phyloP scores from a whole-genome alignment of 2,329 filamentous ascomycete genomes.

The Thelonectria blattea region DNA sequence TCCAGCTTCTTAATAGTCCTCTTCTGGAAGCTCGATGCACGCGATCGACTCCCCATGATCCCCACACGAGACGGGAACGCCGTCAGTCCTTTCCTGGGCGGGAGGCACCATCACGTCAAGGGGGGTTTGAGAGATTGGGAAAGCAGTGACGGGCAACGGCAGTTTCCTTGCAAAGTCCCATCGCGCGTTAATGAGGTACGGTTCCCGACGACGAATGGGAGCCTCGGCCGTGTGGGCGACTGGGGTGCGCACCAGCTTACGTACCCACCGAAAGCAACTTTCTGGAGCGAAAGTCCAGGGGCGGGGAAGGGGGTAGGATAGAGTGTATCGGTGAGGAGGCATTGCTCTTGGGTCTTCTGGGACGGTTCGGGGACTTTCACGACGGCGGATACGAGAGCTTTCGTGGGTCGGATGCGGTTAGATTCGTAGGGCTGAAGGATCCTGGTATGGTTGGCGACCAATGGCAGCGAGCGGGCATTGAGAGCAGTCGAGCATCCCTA shows the following conservation, averaged over 20 bases:
- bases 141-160: slow-evolving; percentile 24
- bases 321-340: slow-evolving; percentile 23
- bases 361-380: slow-evolving; percentile 30
- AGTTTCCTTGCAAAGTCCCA: slow-evolving; percentile 28
- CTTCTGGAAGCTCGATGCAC: slow-evolving; percentile 26
- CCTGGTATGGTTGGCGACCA: slow-evolving; percentile 21
- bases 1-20: slow-evolving; percentile 32
- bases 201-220: slow-evolving; percentile 30
- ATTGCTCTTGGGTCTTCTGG: slow-evolving; percentile 19
- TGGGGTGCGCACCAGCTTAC: slow-evolving; percentile 29
- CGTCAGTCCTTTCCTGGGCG: slow-evolving; percentile 22
- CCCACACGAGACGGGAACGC: slow-evolving; percentile 30
- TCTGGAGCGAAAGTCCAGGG: slow-evolving; percentile 17
- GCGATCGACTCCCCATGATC: slow-evolving; percentile 27
- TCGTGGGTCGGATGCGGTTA: slow-evolving; percentile 26
- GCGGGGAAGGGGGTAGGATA: slow-evolving; percentile 16
- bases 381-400: slow-evolving; percentile 21
- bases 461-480: background rate
- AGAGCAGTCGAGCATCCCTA: background rate
- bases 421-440: slow-evolving; percentile 38
- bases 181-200: slow-evolving; percentile 31
- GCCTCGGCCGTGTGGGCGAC: slow-evolving; percentile 20
- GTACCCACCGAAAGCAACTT: slow-evolving; percentile 30
- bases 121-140: slow-evolving; percentile 19
- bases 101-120: slow-evolving; percentile 9